Conservation (phyloP, 148 eudicot species). For the Vaccinium vitisidaea region DNA sequence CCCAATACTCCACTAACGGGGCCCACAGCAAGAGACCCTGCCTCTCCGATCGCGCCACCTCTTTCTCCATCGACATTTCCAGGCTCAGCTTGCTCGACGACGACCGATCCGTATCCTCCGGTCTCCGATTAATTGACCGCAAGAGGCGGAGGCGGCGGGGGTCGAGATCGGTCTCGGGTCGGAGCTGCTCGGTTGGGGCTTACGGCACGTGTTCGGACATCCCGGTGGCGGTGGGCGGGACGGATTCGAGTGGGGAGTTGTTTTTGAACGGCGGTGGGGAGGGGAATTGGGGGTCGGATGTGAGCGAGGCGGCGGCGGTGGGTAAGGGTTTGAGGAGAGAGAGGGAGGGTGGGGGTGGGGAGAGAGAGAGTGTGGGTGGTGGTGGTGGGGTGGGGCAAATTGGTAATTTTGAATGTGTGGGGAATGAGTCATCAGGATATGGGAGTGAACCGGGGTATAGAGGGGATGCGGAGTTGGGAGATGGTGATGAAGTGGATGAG, state of each 20-base stretch:
- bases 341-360: constrained; percentile 37
- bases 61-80: constrained; percentile 1
- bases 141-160: constrained; percentile 54
- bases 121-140: not conserved
- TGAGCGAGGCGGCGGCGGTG: constrained; percentile 42
- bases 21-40: constrained; percentile 62
- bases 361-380: constrained; percentile 39
- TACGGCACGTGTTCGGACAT: constrained; percentile 79
- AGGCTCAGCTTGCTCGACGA: not conserved
- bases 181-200: constrained; percentile 68
- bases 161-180: constrained; percentile 67
- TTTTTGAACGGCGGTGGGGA: constrained; percentile 46
- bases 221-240: constrained; percentile 65
- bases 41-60: constrained; percentile 27
- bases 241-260: constrained; percentile 91
- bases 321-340: constrained; percentile 44
- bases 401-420: constrained; percentile 43
- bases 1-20: constrained; percentile 20
- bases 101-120: not conserved
- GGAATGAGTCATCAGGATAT: constrained; percentile 77
- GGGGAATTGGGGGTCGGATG: constrained; percentile 73
- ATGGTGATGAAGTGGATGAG: constrained; percentile 82
- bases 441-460: constrained; percentile 89
- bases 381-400: constrained; percentile 36
- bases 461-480: constrained; percentile 81